phyloP scores from a whole-genome alignment of 1,284 basidiomycete species.

The Phaffia rhodozyma region DNA sequence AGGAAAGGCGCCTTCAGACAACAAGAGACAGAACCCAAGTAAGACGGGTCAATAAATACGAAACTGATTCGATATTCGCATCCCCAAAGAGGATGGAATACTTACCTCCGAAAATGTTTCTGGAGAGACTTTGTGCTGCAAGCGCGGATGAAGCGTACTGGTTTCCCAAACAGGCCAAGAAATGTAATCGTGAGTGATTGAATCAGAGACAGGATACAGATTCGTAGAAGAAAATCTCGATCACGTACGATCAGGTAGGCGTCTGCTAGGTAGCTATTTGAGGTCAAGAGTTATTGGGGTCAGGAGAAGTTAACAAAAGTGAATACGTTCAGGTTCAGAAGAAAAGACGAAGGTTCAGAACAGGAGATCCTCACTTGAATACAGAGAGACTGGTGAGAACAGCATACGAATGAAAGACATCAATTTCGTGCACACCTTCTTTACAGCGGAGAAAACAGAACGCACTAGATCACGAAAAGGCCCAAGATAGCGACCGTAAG shows the following conservation, averaged over 20 bases:
- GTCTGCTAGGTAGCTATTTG: slow-evolving; percentile 21
- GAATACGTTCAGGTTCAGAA: no score
- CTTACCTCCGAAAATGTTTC: slow-evolving; percentile 19
- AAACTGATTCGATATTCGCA: neutral
- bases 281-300: slow-evolving; percentile 23
- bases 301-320: slow-evolving; percentile 19
- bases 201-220: no score
- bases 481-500: slow-evolving; percentile 23
- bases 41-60: slow-evolving; percentile 10
- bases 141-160: slow-evolving; percentile 27
- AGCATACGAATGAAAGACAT: neutral
- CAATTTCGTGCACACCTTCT: neutral
- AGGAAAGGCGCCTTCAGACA: slow-evolving; percentile 11
- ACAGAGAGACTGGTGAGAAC: no score
- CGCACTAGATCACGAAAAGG: slow-evolving; percentile 31
- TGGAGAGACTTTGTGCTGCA: slow-evolving; percentile 18
- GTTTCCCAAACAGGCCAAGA: no score
- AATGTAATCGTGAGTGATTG: no score
- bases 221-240: no score
- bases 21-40: neutral
- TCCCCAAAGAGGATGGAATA: no score
- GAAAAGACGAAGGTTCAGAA: no score
- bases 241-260: slow-evolving; percentile 20
- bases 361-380: no score
- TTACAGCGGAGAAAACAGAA: neutral